Base-by-base conservation (phyloP, 2,329 filamentous ascomycete species). In the Scedosporium boydii region DNA sequence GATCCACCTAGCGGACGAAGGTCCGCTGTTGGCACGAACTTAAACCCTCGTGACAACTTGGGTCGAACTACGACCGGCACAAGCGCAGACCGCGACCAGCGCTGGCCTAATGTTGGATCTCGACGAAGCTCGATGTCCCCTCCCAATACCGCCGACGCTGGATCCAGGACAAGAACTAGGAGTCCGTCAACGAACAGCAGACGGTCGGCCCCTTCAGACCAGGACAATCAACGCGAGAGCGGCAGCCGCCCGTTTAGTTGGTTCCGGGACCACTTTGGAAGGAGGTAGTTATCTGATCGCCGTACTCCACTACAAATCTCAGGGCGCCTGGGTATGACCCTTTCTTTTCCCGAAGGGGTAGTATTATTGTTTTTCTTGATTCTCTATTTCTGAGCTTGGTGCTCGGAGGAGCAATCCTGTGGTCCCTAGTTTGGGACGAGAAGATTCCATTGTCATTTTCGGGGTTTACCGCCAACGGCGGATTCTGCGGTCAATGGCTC, bases 121-220 rank as follows among this genome's bases (percentile, higher is more conserved):
- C 55, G 62, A 29, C 44, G 59, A 18, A 63, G 59, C 56, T 61
- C 53, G 14, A 23, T 63, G 59, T 59, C 60, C 5, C 56, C 60
- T 6, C 62, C 62, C 7, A 27, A 44, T 41, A 53, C 51, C n/a
- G n/a, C 58, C 5, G 51, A 38, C 27, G 12, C 9, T 44, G 62
- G 58, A 12, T 61, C 58, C 6, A 21, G 62, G 9, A 60, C 62
- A 12, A 59, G 58, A 18, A 51, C 41, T 21, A 41, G 61, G 34
- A 62, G 61, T 29, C 61, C 61, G 26, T 62, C 61, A 26, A 59
- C 61, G 26, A 51, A 62, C 21, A 62, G 61, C 27, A 46, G 61
- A 16, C 56, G 57, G 7, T 62, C 61, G 18, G 38, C 21, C 23
- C 56, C 26, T 4, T 9, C 42, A 2, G 44, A 57, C 9, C 55